These are phyloP conservation scores for Ceratobasidium sp. DNA, from an alignment of 1,284 basidiomycete species.

Conservation along the genomic window DNA sequence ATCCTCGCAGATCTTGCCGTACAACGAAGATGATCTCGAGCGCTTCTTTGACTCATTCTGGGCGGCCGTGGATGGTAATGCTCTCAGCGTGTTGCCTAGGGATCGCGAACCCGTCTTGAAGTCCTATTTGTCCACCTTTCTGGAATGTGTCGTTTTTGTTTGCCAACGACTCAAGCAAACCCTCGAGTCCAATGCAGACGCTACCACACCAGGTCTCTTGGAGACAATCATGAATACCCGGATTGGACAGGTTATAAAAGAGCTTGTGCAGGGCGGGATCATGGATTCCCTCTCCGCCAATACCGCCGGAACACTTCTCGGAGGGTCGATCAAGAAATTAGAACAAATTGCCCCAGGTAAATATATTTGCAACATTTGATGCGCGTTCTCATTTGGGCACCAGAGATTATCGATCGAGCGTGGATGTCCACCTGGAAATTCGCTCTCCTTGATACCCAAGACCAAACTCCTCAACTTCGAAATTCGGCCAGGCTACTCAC, in stretches of 20 bases:
- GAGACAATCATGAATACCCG: slow-evolving; percentile 48
- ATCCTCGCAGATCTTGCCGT: slow-evolving; percentile 54
- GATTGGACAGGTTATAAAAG: slow-evolving; percentile 66
- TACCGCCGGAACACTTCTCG: slow-evolving; percentile 64
- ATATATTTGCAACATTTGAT: slow-evolving; percentile 43
- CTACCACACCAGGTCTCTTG: slow-evolving; percentile 48
- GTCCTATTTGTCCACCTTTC: slow-evolving; percentile 76
- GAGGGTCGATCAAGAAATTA: slow-evolving; percentile 63
- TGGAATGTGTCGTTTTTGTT: slow-evolving; percentile 78
- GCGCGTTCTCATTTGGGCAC: neutral
- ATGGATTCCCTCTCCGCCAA: slow-evolving; percentile 62
- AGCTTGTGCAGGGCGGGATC: slow-evolving; percentile 67
- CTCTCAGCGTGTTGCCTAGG: slow-evolving; percentile 69
- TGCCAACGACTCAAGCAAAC: slow-evolving; percentile 60
- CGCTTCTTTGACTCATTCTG: slow-evolving; percentile 82
- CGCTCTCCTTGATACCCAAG: neutral
- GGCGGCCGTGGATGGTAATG: slow-evolving; percentile 78
- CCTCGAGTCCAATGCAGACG: slow-evolving; percentile 18
- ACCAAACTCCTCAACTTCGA: neutral
- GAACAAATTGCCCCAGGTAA: slow-evolving; percentile 63
- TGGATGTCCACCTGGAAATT: slow-evolving; percentile 19
- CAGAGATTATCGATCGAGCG: slow-evolving; percentile 1
- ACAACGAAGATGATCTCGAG: slow-evolving; percentile 56
- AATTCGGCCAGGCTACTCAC: slow-evolving; percentile 23
- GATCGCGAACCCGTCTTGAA: slow-evolving; percentile 62